Base-by-base conservation (phyloP, 1,284 basidiomycete genomes). In the Cutaneotrichosporon cavernicola region DNA sequence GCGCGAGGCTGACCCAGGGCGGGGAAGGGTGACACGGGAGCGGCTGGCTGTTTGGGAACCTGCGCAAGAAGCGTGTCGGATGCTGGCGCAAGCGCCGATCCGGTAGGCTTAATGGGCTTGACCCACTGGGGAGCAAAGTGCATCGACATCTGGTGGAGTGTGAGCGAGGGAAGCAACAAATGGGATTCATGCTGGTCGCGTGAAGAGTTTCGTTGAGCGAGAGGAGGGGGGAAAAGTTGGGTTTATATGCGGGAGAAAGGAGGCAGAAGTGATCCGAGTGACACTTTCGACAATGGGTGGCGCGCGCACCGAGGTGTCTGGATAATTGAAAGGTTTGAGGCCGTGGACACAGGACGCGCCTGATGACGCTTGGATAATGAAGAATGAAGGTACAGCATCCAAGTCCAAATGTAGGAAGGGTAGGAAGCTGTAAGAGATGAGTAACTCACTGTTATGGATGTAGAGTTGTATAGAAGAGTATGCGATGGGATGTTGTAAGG, bases 71-170 rank as follows among this genome's bases (percentile, higher is more conserved):
- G 59, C 10, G 52, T 22, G 30, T 58, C 61, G 22, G 38, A 9
- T 2, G 38, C 21, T 18, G 36, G n/a, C 31, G 56, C 49, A 22
- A 72, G 38, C 14, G 63, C 56, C 49, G 73, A 70, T 34, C 76
- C 76, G 56, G 76, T 69, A 22, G 77, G 76, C 67, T 79, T 79
- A 74, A 79, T 78, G 68, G 77, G 76, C 64, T 78, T 78, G 69
- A 75, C 75, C 76, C 76, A 79, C 72, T 79, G 77, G 64, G 77
- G 77, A 58, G 76, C 77, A 67, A 79, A 79, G 69, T 79, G 77
- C 65, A 79, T 78, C 46, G 77, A 79, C 77, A 79, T 78, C 74
- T 76, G 65, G 26, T 18, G 4, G 26, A 26, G 51, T 53, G 51
- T 34, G 51, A 53, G 51, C 31, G 31, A 30, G 51, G 18, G 14